Base-by-base conservation (phyloP, 2,329 filamentous ascomycete genomes). In the Purpureocillium takamizusanense region DNA sequence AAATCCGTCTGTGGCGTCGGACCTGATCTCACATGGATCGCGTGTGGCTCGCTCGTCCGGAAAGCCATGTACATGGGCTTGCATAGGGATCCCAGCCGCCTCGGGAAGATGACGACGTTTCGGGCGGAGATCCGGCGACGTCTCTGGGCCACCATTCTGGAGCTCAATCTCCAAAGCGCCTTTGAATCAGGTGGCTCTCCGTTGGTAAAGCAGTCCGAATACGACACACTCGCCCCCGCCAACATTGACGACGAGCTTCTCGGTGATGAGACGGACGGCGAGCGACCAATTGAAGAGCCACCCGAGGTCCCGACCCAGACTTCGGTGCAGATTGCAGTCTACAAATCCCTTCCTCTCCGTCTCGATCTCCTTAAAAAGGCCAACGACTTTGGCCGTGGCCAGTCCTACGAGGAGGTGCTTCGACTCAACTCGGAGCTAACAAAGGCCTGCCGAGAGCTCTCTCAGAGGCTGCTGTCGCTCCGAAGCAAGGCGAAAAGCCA, bases 31-130 rank as follows among this genome's bases (percentile, higher is more conserved):
- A 59, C 64, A 2, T 78, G 72, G 72, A 63, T 73, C 25, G 61
- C 67, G 2, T 59, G 66, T 0, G 75, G 75, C 1, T 54, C 60
- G 1, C 43, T 78, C 10, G 42, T 76, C n/a, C 61, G 74, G 10
- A 66, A 64, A 7, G 76, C 74, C 37, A 69, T 79, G 50, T 66
- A 66, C 39, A 76, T 78, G 64, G 75, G 76, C 4, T 58, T 78
- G 6, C 74, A 80, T 49, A 66, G 72, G 2, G 76, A 79, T 39
- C 74, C 76, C 0, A 61, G 57, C 23, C 57, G 65, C 40, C 63
- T 77, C 4, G 60, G 63, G 7, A 60, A 62, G 15, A 69, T 73
- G 61, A 62, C 68, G 2, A 48, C 56, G 1, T 63, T 71, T 28
- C 60, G 65, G 15, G 61, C 66, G 1, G 76, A 80, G 52, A 66